Base-by-base conservation (phyloP, 345 rosid species). In the Raphanus sativus region DNA sequence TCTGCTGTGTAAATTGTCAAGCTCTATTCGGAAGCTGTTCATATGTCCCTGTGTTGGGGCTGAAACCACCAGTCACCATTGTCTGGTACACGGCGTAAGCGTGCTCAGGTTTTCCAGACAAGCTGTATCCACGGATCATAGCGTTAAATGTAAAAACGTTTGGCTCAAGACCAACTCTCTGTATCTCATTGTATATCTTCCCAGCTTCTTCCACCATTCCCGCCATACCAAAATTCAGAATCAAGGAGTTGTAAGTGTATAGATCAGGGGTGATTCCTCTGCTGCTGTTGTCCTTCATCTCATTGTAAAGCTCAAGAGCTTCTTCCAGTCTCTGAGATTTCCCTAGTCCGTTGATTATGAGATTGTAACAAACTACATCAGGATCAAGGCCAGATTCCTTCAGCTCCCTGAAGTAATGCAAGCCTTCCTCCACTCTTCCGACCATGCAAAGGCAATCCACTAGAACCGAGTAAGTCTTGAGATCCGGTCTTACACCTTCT, bases 141-240 rank as follows among this genome's bases (percentile, higher is more conserved):
- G 97, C 90, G 77, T 91, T 94, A 66, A 89, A 94, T 8, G 98
- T 94, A 84, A 85, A 88, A 33, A 94, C 96, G 80, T 84, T 86
- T 15, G 98, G 96, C 78, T 90, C 81, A 61, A 90, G 88, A 85
- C 97, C 97, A 12, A 67, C 71, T 26, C 38, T 70, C 74, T 82
- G 89, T 29, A 94, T 77, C 72, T 91, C 93, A 34, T 85, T 85
- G 15, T 83, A 94, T 77, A 91, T 79, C 77, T 84, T 82, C 65
- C 79, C 83, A 2, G 94, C 91, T 80, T 89, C 83, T 65, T 90
- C 92, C 68, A 86, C 86, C 92, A 74, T 89, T 70, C 96, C 94
- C 10, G 48, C 83, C 6, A 83, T 72, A 56, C 92, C 94, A 8
- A 91, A 86, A 78, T 84, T 75, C 50, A 90, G 87, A 81, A 94